These are phyloP conservation scores for Ganoderma leucocontextum DNA, from an alignment of 1,284 basidiomycete genomes.

Conservation along the genomic window DNA sequence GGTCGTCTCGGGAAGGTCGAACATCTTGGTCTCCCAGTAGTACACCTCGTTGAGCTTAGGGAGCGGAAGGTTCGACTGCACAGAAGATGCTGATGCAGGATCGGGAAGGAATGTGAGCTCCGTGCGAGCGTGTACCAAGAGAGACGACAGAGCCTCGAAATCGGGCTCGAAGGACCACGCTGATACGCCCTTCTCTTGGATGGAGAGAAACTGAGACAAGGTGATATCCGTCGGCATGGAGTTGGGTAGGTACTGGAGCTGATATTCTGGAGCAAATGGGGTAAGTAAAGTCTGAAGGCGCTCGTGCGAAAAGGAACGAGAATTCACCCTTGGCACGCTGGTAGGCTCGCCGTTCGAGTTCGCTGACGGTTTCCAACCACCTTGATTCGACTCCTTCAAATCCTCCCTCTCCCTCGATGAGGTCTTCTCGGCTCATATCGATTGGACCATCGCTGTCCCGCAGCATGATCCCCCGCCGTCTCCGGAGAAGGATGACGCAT, in stretches of 20 bases:
- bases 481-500: conserved; percentile 85
- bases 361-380: conserved; percentile 90
- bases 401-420: conserved; percentile 90
- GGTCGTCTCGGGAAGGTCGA: conserved; percentile 87
- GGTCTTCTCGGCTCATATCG: conserved; percentile 91
- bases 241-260: conserved; percentile 91
- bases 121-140: conserved; percentile 92
- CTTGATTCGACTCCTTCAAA: conserved; percentile 90
- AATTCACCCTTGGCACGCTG: conserved; percentile 86
- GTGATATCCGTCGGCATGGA: conserved; percentile 96
- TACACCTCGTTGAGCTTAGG: conserved; percentile 98
- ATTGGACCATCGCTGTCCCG: conserved; percentile 92
- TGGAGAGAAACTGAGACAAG: conserved; percentile 94
- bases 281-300: conserved; percentile 7
- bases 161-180: conserved; percentile 98
- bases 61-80: conserved; percentile 93
- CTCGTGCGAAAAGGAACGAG: conserved; percentile 19
- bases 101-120: conserved; percentile 97
- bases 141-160: conserved; percentile 90
- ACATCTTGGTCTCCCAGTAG: conserved; percentile 99
- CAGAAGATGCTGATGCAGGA: conserved; percentile 90
- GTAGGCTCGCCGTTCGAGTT: conserved; percentile 77
- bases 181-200: conserved; percentile 97
- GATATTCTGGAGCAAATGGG: conserved; percentile 71
- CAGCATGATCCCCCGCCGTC: conserved; percentile 83